Evolutionary conservation across 2,329 filamentous ascomycete species (phyloP).

Genomic region (Coniochaeta sp.): DNA sequence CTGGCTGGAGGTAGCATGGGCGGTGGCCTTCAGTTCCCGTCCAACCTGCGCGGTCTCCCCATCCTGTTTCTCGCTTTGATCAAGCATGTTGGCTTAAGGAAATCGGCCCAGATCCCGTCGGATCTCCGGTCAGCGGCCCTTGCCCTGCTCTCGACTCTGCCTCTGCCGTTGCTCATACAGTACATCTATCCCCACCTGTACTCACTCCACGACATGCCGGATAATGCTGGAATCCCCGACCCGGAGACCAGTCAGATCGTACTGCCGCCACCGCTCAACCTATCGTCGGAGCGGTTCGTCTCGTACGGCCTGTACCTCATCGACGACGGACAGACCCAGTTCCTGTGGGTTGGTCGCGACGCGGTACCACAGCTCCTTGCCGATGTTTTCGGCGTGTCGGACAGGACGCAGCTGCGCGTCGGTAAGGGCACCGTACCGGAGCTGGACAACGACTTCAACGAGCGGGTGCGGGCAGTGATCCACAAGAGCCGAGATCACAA

Average conservation of each 20-base stretch:
- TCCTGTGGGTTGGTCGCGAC: slow-evolving; percentile 92
- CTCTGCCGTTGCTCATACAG: slow-evolving; percentile 81
- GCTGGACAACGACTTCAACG: slow-evolving; percentile 93
- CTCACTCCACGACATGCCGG: slow-evolving; percentile 92
- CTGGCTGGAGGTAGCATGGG: slow-evolving; percentile 93
- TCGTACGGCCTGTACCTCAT: slow-evolving; percentile 92
- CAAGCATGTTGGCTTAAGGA: slow-evolving; percentile 90
- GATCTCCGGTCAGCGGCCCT: slow-evolving; percentile 91
- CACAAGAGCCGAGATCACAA: slow-evolving; percentile 88
- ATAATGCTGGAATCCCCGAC: slow-evolving; percentile 81
- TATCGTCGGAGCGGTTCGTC: slow-evolving; percentile 81
- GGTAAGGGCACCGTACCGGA: slow-evolving; percentile 85
- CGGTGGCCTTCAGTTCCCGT: slow-evolving; percentile 87
- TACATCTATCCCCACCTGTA: slow-evolving; percentile 86
- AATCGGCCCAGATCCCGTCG: slow-evolving; percentile 87
- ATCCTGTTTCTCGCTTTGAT: slow-evolving; percentile 89
- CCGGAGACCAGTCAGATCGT: slow-evolving; percentile 81
- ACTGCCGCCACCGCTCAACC: slow-evolving; percentile 75
- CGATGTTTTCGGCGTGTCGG: slow-evolving; percentile 85
- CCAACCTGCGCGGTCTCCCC: slow-evolving; percentile 82
- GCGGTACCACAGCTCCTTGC: slow-evolving; percentile 80
- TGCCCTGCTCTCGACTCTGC: slow-evolving; percentile 88
- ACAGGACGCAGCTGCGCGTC: slow-evolving; percentile 78
- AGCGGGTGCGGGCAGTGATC: slow-evolving; percentile 81
- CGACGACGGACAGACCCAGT: slow-evolving; percentile 95